Evolutionary conservation across 768 basidiomycete genomes (phyloP), one percentile per base, ranked within the genome.

Genomic region (Polyporus arcularius): DNA sequence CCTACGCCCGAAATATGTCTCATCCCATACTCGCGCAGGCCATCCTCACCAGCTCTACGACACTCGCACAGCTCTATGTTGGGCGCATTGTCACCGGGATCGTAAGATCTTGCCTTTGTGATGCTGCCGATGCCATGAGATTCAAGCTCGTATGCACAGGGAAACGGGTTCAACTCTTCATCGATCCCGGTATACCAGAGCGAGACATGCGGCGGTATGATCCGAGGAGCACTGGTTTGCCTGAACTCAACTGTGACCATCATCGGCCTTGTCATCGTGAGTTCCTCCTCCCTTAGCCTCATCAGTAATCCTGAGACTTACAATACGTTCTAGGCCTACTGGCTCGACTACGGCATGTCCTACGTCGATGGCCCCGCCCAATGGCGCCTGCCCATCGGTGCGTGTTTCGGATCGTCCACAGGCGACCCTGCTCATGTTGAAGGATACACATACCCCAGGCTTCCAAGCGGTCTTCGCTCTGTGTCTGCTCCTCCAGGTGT

Each of bases 121-220:
- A 1, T 11, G 35, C 6, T 35, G 21, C 21, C 35, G 35, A 35
- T 1, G 11, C 35, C 3, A 18, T 46, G 15, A 32, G 4, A 4
- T 31, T 39, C 3, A 15, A 7, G 42, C 31, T 14, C 12, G 45
- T 18, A 5, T 4, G 10, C 1, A n/a, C 14, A 75, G 76, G 76
- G 76, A 26, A 78, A 78, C 57, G 77, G 75, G 11, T 77, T 77
- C 57, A 78, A 77, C 64, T 75, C 75, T 11, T 78, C 76, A 0
- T 75, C 76, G 4, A 76, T 78, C 18, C 76, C 76, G 8, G 75
- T 77, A 2, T 77, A 76, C 57, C 77, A 77, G 59, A 75, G 75
- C 30, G 77, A 78, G 62, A 77, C 76, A 6, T 76, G 75, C 46
- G 70, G 68, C 14, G 77, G 76, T 14, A 65, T 67, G 47, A 70